Evolutionary conservation across 345 rosid species (phyloP).

Genomic region (Abelmoschus esculentus): DNA sequence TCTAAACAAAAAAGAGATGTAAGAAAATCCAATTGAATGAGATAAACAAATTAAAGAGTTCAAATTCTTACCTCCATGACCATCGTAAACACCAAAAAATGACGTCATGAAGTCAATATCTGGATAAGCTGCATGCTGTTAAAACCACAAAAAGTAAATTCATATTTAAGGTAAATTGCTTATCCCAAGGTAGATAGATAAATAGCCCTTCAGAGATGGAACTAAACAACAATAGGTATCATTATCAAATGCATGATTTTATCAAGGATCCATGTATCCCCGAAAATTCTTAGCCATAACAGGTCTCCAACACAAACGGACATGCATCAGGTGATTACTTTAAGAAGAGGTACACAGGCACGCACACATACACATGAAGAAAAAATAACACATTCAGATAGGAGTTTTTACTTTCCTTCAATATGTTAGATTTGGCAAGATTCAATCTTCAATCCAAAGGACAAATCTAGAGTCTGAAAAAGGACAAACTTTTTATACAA

Average conservation of each 20-base stretch:
- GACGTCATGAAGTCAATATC: background rate
- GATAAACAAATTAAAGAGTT: background rate
- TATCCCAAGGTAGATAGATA: background rate
- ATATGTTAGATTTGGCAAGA: background rate
- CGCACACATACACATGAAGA: background rate
- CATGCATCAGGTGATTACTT: background rate
- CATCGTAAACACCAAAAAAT: background rate
- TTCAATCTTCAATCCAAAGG: background rate
- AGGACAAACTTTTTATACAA: background rate
- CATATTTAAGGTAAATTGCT: background rate
- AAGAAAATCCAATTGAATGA: background rate
- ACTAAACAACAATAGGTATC: background rate
- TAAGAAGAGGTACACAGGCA: background rate
- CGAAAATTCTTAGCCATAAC: no score
- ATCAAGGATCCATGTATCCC: background rate
- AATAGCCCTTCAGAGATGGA: background rate
- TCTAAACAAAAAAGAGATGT: background rate
- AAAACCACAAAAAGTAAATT: background rate
- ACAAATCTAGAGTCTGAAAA: background rate
- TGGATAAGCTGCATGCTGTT: background rate
- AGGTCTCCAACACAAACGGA: background rate
- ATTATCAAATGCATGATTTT: background rate
- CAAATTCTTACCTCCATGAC: background rate
- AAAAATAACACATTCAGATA: background rate
- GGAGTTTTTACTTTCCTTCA: background rate